These are phyloP conservation scores for Sphaerulina musiva DNA, from an alignment of 2,329 filamentous ascomycete species.

Conservation along the genomic window DNA sequence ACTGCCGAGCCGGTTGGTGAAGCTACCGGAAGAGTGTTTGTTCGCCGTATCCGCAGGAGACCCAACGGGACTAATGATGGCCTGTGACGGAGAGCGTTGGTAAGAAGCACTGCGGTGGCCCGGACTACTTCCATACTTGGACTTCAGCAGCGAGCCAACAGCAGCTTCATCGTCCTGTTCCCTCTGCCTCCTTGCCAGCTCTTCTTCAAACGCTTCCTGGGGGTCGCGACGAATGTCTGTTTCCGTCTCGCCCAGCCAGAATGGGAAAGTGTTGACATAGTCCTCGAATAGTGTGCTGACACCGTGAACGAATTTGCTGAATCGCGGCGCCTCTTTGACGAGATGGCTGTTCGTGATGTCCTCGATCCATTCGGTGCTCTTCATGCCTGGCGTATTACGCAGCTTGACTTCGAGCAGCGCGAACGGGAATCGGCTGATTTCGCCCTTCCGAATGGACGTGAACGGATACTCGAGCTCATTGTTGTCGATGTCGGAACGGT, in stretches of 20 bases:
- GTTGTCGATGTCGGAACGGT: slow-evolving; percentile 82
- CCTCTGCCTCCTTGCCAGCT: slow-evolving; percentile 75
- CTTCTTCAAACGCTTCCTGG: slow-evolving; percentile 80
- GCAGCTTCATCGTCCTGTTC: slow-evolving; percentile 80
- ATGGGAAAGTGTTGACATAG: slow-evolving; percentile 89
- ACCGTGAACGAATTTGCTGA: slow-evolving; percentile 96
- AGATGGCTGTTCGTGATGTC: slow-evolving; percentile 91
- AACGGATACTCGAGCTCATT: slow-evolving; percentile 81
- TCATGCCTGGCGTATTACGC: slow-evolving; percentile 46
- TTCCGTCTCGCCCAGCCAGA: slow-evolving; percentile 90
- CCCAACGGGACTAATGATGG: slow-evolving; percentile 59
- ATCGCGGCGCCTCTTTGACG: slow-evolving; percentile 79
- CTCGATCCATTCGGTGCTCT: slow-evolving; percentile 76
- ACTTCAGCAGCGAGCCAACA: slow-evolving; percentile 74
- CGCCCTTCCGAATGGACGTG: slow-evolving; percentile 76
- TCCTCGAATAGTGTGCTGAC: slow-evolving; percentile 86
- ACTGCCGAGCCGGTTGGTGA: slow-evolving; percentile 14
- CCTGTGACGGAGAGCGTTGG: slow-evolving; percentile 48
- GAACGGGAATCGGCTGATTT: slow-evolving; percentile 84
- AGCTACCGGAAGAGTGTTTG: slow-evolving; percentile 10
- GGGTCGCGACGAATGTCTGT: slow-evolving; percentile 92
- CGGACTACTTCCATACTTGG: slow-evolving; percentile 38
- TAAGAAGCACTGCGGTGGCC: slow-evolving; percentile 20
- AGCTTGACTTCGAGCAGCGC: slow-evolving; percentile 91
- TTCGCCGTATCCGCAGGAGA: slow-evolving; percentile 44